Evolutionary conservation across 164 flowering plant genomes (phyloP), one percentile per base, ranked within the genome.

Genomic region (Tetracentron sinense): DNA sequence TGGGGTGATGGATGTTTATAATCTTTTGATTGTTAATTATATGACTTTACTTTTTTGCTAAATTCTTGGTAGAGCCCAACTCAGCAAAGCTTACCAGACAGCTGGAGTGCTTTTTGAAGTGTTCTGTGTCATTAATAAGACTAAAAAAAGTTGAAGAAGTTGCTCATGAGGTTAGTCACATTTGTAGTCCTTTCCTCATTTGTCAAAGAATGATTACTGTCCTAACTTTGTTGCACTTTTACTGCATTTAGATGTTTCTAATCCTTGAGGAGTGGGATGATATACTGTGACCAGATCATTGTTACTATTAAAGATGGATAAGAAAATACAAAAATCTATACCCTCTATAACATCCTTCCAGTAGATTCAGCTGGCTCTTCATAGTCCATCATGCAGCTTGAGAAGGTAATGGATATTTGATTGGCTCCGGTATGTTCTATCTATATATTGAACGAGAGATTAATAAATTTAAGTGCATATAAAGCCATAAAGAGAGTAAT

Each of bases 301-400:
- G 99, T 91, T 22, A 88, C 99, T 61, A 96, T 93, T 25, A 88
- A 69, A 79, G 93, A 87, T 86, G 99, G 89, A 66, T 92, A 89
- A 68, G 96, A 89, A 69, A 94, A 97, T n/a, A n/a, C n/a, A n/a
- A n/a, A n/a, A n/a, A n/a, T n/a, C n/a, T n/a, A n/a, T n/a, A n/a
- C n/a, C n/a, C n/a, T n/a, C n/a, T n/a, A n/a, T n/a, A n/a, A n/a
- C n/a, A n/a, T n/a, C n/a, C n/a, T n/a, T n/a, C n/a, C 31, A 86
- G n/a, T n/a, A n/a, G n/a, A n/a, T n/a, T n/a, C n/a, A n/a, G n/a
- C n/a, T n/a, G n/a, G n/a, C n/a, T n/a, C 93, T 63, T 80, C 92
- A 21, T 93, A 89, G 68, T 74, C 91, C 54, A 84, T 88, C 54
- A 88, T 71, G n/a, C n/a, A n/a, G n/a, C n/a, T n/a, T n/a, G n/a